Conservation (phyloP, 1,139 yeast species). For the Pneumocystis oryctolagi region DNA sequence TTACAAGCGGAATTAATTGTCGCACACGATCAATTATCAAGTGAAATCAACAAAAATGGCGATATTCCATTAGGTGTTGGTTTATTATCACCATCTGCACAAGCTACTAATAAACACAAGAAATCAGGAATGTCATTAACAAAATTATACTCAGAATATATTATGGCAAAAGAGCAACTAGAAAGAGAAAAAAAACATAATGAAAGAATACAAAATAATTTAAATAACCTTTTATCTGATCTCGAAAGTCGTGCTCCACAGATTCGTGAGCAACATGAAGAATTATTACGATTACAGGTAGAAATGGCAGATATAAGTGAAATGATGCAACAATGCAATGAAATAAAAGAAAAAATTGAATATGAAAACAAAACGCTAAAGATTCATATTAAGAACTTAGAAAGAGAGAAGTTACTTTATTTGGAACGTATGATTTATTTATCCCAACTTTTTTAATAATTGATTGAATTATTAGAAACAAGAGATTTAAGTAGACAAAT, state of each 20-base stretch:
- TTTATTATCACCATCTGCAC: slow-evolving; percentile 31
- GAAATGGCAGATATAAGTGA: slow-evolving; percentile 40
- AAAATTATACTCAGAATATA: slow-evolving; percentile 53
- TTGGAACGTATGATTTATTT: slow-evolving; percentile 18
- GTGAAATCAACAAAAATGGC: slow-evolving; percentile 8
- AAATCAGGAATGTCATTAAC: slow-evolving; percentile 49
- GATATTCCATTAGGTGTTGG: slow-evolving; percentile 13
- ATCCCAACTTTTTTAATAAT: background rate
- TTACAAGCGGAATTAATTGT: slow-evolving; percentile 8
- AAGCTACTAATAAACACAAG: slow-evolving; percentile 33
- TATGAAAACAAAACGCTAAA: slow-evolving; percentile 24
- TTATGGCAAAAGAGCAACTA: slow-evolving; percentile 45
- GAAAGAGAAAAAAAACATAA: slow-evolving; percentile 59
- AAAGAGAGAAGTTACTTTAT: slow-evolving; percentile 5
- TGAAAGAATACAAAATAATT: slow-evolving; percentile 51
- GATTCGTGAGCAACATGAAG: slow-evolving; percentile 50
- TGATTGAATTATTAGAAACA: slow-evolving; percentile 34
- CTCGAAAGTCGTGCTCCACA: slow-evolving; percentile 70
- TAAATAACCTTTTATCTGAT: slow-evolving; percentile 58
- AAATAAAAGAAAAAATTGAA: slow-evolving; percentile 18
- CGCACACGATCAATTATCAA: slow-evolving; percentile 8
- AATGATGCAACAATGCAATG: slow-evolving; percentile 33
- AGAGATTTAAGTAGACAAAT: slow-evolving; percentile 69
- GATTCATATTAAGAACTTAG: slow-evolving; percentile 16
- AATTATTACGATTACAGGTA: slow-evolving; percentile 33